Evolutionary conservation across 1,284 basidiomycete genomes (phyloP).

Genomic region (Puccinia coronata): DNA sequence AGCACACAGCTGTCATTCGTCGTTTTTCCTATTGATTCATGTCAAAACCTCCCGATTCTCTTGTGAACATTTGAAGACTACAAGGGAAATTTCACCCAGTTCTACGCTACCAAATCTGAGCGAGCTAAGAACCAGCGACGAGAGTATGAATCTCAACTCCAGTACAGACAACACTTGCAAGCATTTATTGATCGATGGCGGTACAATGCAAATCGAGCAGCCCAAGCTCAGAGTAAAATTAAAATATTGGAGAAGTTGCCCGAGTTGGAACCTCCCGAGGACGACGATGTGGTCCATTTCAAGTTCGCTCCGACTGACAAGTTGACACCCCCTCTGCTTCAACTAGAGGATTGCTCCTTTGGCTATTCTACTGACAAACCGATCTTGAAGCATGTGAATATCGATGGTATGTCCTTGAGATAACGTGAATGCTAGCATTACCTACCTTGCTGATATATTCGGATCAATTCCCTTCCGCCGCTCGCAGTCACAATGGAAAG

Average conservation of each 20-base stretch:
- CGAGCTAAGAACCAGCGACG: slow-evolving; percentile 85
- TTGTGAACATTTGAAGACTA: slow-evolving; percentile 52
- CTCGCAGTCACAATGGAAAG: slow-evolving; percentile 62
- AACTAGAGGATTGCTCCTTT: slow-evolving; percentile 87
- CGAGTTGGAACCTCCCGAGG: slow-evolving; percentile 86
- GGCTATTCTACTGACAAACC: slow-evolving; percentile 81
- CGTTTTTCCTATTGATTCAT: not conserved
- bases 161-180: slow-evolving; percentile 90
- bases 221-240: slow-evolving; percentile 94
- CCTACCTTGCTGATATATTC: slow-evolving; percentile 51
- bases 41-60: not conserved
- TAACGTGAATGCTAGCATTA: not conserved
- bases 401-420: slow-evolving; percentile 74
- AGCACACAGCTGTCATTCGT: slow-evolving; percentile 51
- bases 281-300: slow-evolving; percentile 51
- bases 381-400: slow-evolving; percentile 78
- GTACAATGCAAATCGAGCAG: slow-evolving; percentile 73
- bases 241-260: slow-evolving; percentile 98
- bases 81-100: slow-evolving; percentile 92
- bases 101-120: slow-evolving; percentile 97
- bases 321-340: slow-evolving; percentile 92
- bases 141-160: slow-evolving; percentile 93
- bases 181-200: slow-evolving; percentile 97
- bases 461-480: slow-evolving; percentile 53
- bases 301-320: slow-evolving; percentile 73